phyloP scores from a whole-genome alignment of 179 eudicot genomes.

The Pouteria campechiana region DNA sequence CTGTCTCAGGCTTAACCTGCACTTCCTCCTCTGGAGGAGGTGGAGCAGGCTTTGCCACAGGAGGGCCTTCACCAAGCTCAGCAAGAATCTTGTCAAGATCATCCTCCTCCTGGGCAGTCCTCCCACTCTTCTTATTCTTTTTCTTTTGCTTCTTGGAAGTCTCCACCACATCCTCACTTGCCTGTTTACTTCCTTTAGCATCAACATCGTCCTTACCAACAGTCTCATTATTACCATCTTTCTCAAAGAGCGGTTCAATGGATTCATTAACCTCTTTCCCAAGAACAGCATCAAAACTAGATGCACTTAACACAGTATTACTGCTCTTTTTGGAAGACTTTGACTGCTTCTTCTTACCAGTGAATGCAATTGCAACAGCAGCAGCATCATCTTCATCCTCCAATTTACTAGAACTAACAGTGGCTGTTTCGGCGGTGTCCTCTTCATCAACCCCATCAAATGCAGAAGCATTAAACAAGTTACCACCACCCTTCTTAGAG shows the following conservation, averaged over 20 bases:
- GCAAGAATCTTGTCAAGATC: conserved; percentile 78
- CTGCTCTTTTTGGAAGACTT: conserved; percentile 77
- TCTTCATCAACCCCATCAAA: conserved; percentile 46
- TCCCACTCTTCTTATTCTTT: conserved; percentile 83
- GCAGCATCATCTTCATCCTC: conserved; percentile 30
- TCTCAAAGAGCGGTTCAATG: conserved; percentile 9
- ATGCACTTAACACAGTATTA: conserved; percentile 17
- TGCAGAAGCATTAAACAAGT: conserved; percentile 26
- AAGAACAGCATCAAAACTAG: conserved; percentile 20
- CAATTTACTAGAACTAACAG: no score
- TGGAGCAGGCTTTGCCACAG: conserved; percentile 34
- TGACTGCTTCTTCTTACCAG: conserved; percentile 93
- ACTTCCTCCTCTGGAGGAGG: conserved; percentile 25
- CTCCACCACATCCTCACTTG: conserved; percentile 21
- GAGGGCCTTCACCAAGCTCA: conserved; percentile 63
- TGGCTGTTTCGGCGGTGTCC: no score
- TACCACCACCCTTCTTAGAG: conserved; percentile 8
- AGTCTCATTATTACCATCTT: conserved; percentile 5
- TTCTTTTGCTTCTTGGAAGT: conserved; percentile 76
- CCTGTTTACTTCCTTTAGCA: conserved; percentile 17
- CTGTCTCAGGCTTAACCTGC: conserved; percentile 31
- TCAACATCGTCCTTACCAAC: conserved; percentile 15
- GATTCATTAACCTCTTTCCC: conserved; percentile 14
- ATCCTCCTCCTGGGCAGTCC: conserved; percentile 77
- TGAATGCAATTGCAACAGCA: conserved; percentile 28